Evolutionary conservation across 345 rosid genomes (phyloP).

Genomic region (Citrus maxima): DNA sequence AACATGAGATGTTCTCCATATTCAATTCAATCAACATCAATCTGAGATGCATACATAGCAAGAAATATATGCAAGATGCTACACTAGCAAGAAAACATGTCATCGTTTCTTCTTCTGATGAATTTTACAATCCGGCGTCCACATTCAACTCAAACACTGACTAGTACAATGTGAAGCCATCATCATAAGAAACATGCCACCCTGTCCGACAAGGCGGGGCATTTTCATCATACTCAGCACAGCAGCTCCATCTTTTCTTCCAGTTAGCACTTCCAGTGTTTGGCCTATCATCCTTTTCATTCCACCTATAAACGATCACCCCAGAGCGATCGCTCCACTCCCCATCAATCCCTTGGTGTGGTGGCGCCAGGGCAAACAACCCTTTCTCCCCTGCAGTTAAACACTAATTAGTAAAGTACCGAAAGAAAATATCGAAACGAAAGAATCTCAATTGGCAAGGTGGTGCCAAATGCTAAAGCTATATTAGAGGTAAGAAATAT

Average conservation of each 20-base stretch:
- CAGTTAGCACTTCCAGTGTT: conserved; percentile 48
- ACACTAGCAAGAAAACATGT: background rate
- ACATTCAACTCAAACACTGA: background rate
- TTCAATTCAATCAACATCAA: too few species aligned
- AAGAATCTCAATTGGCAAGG: too few species aligned
- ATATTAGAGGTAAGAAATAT: too few species aligned
- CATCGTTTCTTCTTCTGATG: background rate
- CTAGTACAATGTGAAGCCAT: conserved; percentile 50
- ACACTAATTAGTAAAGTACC: too few species aligned
- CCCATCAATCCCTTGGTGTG: conserved; percentile 66
- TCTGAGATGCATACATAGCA: background rate
- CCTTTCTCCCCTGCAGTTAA: conserved; percentile 47
- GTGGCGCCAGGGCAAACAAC: conserved; percentile 50
- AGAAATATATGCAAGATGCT: too few species aligned
- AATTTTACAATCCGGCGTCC: background rate
- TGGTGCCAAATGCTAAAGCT: too few species aligned
- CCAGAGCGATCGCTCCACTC: conserved; percentile 58
- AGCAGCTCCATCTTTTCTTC: conserved; percentile 62
- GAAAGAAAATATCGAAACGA: too few species aligned
- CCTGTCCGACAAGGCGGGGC: conserved; percentile 53
- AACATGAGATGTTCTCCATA: background rate
- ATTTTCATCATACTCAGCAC: conserved; percentile 45
- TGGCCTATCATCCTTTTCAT: conserved; percentile 43
- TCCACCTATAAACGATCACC: conserved; percentile 60
- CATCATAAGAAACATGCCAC: conserved; percentile 58